A percentile compares a stretch with the other conserved stretches of the same genome.
Evolutionary conservation across 2,329 filamentous ascomycete species (phyloP).

Genomic region (Coniella lustricola): DNA sequence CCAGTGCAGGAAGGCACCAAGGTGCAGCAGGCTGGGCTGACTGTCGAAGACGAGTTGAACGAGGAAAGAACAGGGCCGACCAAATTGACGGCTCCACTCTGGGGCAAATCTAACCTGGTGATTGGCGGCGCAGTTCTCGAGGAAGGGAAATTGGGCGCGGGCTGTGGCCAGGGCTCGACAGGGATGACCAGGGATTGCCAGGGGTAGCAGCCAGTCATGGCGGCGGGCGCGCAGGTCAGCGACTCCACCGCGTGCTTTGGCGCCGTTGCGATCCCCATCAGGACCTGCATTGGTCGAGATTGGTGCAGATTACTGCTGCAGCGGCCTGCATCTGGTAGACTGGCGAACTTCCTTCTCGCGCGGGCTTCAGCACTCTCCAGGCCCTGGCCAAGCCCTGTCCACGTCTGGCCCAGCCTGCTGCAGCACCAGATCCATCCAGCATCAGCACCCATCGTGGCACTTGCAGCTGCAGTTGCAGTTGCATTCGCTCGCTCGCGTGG

Average conservation of each 20-base stretch:
- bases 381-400: too few relatives aligned
- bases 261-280: slow-evolving; percentile 15
- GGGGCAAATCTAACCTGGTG: slow-evolving; percentile 1
- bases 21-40: too few relatives aligned
- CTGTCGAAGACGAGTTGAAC: not conserved
- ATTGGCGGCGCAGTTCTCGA: slow-evolving; percentile 18
- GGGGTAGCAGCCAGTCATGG: slow-evolving; percentile 14
- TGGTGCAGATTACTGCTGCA: too few relatives aligned
- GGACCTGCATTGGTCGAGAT: slow-evolving; percentile 15
- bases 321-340: not conserved
- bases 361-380: too few relatives aligned
- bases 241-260: slow-evolving; percentile 11
- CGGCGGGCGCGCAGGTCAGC: slow-evolving; percentile 1
- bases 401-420: slow-evolving; percentile 9
- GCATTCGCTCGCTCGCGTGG: slow-evolving; percentile 8
- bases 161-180: not conserved
- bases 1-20: too few relatives aligned
- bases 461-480: too few relatives aligned
- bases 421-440: too few relatives aligned
- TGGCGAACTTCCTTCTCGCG: too few relatives aligned
- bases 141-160: slow-evolving; percentile 15
- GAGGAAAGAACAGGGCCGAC: not conserved
- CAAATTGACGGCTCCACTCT: slow-evolving; percentile 18
- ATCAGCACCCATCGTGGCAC: slow-evolving; percentile 13
- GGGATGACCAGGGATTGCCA: slow-evolving; percentile 2